These are phyloP conservation scores for Purpureocillium takamizusanense DNA, from an alignment of 2,329 filamentous ascomycete genomes.

Conservation along the genomic window DNA sequence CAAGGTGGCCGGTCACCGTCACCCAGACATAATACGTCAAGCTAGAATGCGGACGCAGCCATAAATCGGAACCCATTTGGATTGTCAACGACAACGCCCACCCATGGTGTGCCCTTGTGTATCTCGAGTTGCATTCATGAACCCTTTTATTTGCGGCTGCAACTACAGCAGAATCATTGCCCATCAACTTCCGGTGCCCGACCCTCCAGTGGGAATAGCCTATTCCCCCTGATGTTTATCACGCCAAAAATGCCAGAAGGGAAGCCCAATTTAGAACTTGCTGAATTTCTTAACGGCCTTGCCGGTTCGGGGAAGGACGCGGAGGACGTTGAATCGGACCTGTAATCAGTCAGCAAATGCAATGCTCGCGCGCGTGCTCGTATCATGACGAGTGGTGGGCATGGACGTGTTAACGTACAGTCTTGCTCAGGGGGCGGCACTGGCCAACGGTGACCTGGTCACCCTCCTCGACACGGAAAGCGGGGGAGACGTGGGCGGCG, in stretches of 20 bases:
- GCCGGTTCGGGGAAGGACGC: slow-evolving; percentile 93
- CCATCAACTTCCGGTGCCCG: slow-evolving; percentile 32
- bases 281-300: slow-evolving; percentile 96
- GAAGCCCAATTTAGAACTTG: slow-evolving; percentile 77
- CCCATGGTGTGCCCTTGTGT: neutral
- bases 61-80: neutral
- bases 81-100: neutral
- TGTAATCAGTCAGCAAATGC: slow-evolving; percentile 31
- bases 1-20: too few relatives aligned
- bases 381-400: neutral
- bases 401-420: slow-evolving; percentile 56
- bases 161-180: slow-evolving; percentile 35
- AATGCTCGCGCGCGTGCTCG: too few relatives aligned
- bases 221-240: slow-evolving; percentile 35
- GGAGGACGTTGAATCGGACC: slow-evolving; percentile 99
- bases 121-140: slow-evolving; percentile 25
- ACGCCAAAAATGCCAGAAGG: slow-evolving; percentile 46
- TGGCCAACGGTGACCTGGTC: slow-evolving; percentile 99
- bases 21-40: too few relatives aligned
- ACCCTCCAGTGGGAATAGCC: slow-evolving; percentile 27
- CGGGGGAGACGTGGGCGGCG: slow-evolving; percentile 94
- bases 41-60: too few relatives aligned
- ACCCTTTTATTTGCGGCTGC: slow-evolving; percentile 34
- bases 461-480: slow-evolving; percentile 99
- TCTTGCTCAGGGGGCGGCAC: slow-evolving; percentile 99